Evolutionary conservation across 352 stramenopile genomes (phyloP), one percentile per base, ranked within the genome.

Genomic region (Pythium biforme): DNA sequence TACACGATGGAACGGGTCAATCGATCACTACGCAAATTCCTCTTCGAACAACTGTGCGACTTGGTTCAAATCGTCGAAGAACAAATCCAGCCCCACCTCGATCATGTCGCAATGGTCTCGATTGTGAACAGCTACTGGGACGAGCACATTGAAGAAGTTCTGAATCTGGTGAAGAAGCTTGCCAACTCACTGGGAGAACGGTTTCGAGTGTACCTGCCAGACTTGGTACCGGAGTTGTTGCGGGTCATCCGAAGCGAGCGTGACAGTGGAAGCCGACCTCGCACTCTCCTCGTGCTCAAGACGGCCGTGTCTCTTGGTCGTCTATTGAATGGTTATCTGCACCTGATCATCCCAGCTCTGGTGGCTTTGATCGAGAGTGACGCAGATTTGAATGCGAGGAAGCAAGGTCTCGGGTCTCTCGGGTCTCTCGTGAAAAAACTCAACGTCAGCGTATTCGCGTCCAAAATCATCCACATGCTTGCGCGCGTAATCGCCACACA

Each of bases 1-100:
- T 86, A 95, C 54, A 96, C 96, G 27, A 90, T 99, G 66, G 86
- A 95, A 56, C 86, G 82, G 52, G 85, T 90, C 26, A 94, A 96
- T 56, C 73, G 74, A 12, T 93, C 89, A 33, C 67, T 96, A 34
- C 76, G 96, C 46, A 97, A 99, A 75, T 97, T 96, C 61, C 73
- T 99, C 15, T 89, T 99, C 23, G 94, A 99, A 67, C 95, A 99
- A 59, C 77, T 99, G 27, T 96, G 90, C 57, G 92, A 95, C 43
- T 76, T 99, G n/a, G 96, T 98, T 46, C 77, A 93, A 33, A 99
- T 99, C 72, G 96, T 99, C 11, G 87, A 97, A 55, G 95, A 99
- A 59, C 90, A 99, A 74, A 94, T 99, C 51, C 86, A 98, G 40
- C 89, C 94, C 9, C 83, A 95, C 59, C 64, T 95, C 22, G 84